phyloP scores from a whole-genome alignment of 139 green algal species.

The Tetradesmus lagerheimii region DNA sequence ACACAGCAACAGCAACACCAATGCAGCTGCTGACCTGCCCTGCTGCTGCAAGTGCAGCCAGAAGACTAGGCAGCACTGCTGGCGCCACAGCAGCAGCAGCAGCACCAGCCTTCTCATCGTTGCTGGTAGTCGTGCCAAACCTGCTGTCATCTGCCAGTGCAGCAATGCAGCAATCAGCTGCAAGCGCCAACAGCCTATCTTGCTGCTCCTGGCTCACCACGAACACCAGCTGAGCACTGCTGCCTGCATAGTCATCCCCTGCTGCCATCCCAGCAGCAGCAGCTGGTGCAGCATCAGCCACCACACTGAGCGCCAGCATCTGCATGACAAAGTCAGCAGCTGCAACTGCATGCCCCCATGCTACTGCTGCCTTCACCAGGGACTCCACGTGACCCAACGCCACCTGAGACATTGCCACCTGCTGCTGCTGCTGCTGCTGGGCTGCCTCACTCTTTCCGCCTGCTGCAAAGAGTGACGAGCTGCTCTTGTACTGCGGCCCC shows the following conservation, averaged over 20 bases:
- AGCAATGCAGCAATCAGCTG: conserved; percentile 7
- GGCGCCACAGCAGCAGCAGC: neutral
- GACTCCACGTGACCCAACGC: neutral
- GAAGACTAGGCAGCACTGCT: neutral
- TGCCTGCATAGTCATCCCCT: neutral
- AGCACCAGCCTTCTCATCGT: neutral
- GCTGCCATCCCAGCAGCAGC: neutral
- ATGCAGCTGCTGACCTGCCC: neutral
- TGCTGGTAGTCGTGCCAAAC: no score
- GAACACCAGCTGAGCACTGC: neutral
- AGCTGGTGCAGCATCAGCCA: neutral
- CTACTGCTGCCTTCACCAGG: neutral
- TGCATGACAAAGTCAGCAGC: conserved; percentile 17
- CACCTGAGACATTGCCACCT: neutral
- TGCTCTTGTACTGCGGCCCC: conserved; percentile 20
- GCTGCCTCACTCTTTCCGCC: no score
- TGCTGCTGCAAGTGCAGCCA: neutral
- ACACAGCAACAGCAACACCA: conserved; percentile 5
- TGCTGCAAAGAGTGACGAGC: neutral
- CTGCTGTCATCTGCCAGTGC: neutral
- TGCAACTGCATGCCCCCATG: neutral
- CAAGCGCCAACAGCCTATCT: neutral
- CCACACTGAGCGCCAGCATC: neutral
- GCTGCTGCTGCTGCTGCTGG: neutral
- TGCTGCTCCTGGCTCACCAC: neutral